Evolutionary conservation across 2,329 filamentous ascomycete genomes (phyloP), one percentile per base, ranked within the genome.

Genomic region (Pseudopithomyces chartarum): DNA sequence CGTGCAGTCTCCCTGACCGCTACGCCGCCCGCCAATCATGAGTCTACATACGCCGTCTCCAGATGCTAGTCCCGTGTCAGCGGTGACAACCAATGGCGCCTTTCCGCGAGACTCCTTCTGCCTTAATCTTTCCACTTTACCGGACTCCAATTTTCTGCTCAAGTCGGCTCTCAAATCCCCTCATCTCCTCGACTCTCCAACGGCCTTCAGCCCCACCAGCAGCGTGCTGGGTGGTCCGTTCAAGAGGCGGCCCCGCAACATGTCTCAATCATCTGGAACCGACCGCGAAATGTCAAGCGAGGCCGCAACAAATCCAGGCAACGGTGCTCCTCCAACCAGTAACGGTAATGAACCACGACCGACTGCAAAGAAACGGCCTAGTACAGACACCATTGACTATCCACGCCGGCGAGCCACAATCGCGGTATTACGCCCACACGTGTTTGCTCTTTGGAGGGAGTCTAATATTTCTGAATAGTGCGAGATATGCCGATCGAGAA

Each of bases 401-500:
- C 75, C 76, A 17, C 71, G 76, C 47, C 66, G 75, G 40, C 71
- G 76, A 47, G 76, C 76, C 49, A 78, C 75, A 42, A 78, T 78
- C 60, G 76, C 76, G 62, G 76, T 78, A 74, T 54, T 58, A 33
- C 60, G 50, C 8, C 49, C 60, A 32, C 32, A 10, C 39, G 7
- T 20, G 17, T 6, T 12, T 19, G 38, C 22, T 45, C 20, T 32
- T 34, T 43, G 57, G 54, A 20, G 40, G 38, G 29, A 42, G 42
- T 64, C 72, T 76, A 60, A 75, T 68, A 15, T 20, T n/a, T 47
- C 53, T 13, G n/a, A 43, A 7, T 58, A 92, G 89, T 93, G 90
- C 75, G 90, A 93, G 71, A 90, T 92, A 56, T 92, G 90, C 70
- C 88, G 90, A 17, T 91, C 90, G 34, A 84, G 90, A 65, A 93